Conservation (phyloP, 441 rosid species). For the Dalechampia spathulata region DNA sequence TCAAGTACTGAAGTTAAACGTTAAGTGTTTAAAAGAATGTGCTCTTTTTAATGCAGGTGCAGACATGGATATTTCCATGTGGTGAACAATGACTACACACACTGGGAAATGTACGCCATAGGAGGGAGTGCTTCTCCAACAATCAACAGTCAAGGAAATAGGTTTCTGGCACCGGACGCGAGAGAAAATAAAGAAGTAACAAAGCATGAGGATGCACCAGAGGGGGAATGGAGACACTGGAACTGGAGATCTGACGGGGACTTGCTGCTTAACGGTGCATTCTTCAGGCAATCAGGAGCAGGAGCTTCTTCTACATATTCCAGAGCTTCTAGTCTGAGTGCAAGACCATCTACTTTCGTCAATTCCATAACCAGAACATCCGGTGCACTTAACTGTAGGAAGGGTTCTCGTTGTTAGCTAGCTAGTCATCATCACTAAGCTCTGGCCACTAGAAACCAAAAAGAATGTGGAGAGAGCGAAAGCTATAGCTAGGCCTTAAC, state of each 20-base stretch:
- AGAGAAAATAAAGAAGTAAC: slow-evolving; percentile 74
- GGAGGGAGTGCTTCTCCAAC: slow-evolving; percentile 94
- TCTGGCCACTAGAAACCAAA: neutral
- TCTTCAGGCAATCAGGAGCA: slow-evolving; percentile 45
- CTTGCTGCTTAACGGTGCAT: slow-evolving; percentile 54
- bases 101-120: slow-evolving; percentile 97
- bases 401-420: slow-evolving; percentile 33
- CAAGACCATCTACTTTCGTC: slow-evolving; percentile 49
- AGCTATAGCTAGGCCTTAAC: neutral
- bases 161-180: slow-evolving; percentile 66
- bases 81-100: slow-evolving; percentile 95
- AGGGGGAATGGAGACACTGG: slow-evolving; percentile 48
- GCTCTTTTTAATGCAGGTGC: slow-evolving; percentile 39
- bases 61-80: slow-evolving; percentile 94
- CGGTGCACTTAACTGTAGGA: slow-evolving; percentile 47
- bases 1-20: too few species aligned
- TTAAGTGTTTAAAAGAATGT: too few species aligned
- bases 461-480: neutral
- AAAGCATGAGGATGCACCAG: slow-evolving; percentile 45
- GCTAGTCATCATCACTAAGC: neutral
- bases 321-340: slow-evolving; percentile 53
- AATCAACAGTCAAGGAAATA: slow-evolving; percentile 88
- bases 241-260: slow-evolving; percentile 72
- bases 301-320: slow-evolving; percentile 54
- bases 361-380: slow-evolving; percentile 42